phyloP scores from a whole-genome alignment of 2,329 filamentous ascomycete genomes.

The Neoascochyta sp. region DNA sequence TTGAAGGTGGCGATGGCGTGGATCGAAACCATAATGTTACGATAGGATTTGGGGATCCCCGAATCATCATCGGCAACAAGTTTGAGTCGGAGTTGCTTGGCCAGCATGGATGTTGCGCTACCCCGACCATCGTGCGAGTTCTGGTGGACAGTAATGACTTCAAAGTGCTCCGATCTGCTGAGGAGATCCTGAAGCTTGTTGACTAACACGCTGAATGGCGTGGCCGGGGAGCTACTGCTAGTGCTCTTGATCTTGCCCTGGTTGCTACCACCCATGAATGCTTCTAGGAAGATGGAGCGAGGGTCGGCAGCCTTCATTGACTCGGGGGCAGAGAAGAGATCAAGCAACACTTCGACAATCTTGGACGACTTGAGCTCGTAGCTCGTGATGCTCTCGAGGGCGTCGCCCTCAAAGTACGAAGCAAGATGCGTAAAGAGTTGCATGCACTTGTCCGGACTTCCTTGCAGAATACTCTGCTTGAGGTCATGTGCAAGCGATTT shows the following conservation, averaged over 20 bases:
- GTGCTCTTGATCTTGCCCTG: conserved; percentile 60
- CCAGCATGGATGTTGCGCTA: conserved; percentile 91
- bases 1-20: conserved; percentile 98
- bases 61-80: conserved; percentile 86
- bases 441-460: conserved; percentile 49
- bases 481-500: conserved; percentile 69
- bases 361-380: conserved; percentile 89
- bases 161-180: conserved; percentile 95
- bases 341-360: conserved; percentile 77
- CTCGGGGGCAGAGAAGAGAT: conserved; percentile 72
- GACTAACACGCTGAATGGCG: conserved; percentile 84
- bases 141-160: conserved; percentile 92
- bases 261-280: conserved; percentile 79
- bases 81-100: conserved; percentile 88
- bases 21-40: conserved; percentile 97
- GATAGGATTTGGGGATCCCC: conserved; percentile 80
- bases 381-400: conserved; percentile 89
- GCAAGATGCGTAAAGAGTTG: conserved; percentile 72
- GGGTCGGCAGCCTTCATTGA: conserved; percentile 56
- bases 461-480: conserved; percentile 61
- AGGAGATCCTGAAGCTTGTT: conserved; percentile 94
- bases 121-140: conserved; percentile 87
- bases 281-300: conserved; percentile 78
- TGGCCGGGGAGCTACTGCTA: conserved; percentile 66
- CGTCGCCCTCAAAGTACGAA: conserved; percentile 81